Percentiles rank a stretch among this genome's conserved stretches.
Conservation (phyloP, 192 early-diverging fungal genomes). For the Coemansia sp. region DNA sequence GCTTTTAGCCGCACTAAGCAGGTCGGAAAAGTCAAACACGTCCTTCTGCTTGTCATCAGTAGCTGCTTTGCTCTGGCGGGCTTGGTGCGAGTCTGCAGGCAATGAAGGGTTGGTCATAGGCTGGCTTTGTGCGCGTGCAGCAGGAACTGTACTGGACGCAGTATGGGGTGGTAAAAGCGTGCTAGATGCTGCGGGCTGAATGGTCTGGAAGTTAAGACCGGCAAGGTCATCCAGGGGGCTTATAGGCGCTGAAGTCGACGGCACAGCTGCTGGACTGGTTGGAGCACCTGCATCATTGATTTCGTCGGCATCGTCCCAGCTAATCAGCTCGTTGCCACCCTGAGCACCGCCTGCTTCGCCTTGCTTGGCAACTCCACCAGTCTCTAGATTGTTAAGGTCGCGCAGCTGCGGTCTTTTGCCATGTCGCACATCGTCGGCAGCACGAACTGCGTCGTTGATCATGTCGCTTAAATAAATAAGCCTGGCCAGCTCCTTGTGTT, state of each 20-base stretch:
- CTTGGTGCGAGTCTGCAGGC: constrained; percentile 37
- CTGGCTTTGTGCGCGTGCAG: constrained; percentile 19
- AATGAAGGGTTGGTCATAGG: constrained; percentile 50
- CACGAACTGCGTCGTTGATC: constrained; percentile 36
- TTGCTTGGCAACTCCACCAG: background rate
- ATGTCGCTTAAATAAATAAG: constrained; percentile 43
- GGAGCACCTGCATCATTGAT: background rate
- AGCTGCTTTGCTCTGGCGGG: constrained; percentile 19
- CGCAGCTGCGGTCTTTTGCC: constrained; percentile 26
- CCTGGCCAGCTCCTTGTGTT: constrained; percentile 28
- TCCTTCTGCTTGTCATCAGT: constrained; percentile 20
- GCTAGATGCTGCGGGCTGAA: background rate
- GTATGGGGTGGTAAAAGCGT: background rate
- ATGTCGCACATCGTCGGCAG: constrained; percentile 28
- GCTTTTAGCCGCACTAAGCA: constrained; percentile 41
- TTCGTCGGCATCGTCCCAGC: constrained; percentile 23
- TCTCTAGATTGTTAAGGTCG: background rate
- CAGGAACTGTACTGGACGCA: constrained; percentile 5
- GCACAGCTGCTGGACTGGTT: background rate
- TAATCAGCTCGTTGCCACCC: constrained; percentile 23
- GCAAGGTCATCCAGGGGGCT: constrained; percentile 38
- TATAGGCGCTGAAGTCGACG: background rate
- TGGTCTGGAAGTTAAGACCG: constrained; percentile 31
- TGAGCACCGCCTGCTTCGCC: background rate
- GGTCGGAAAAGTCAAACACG: constrained; percentile 51